Evolutionary conservation across 306 rosid genomes (phyloP).

Genomic region (Cucurbita maxima): DNA sequence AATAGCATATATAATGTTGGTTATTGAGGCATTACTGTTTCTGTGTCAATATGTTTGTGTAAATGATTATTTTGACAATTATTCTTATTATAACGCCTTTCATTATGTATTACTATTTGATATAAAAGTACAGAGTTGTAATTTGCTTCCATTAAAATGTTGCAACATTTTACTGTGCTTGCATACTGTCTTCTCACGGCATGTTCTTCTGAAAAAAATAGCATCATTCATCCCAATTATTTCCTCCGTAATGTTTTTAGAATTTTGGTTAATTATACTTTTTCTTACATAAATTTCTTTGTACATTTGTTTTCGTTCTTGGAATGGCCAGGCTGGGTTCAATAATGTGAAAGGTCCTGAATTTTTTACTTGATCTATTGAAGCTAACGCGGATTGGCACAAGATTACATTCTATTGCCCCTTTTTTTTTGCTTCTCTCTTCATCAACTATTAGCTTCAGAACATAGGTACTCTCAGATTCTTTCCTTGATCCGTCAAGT

Average conservation of each 20-base stretch:
- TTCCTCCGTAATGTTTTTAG: background rate
- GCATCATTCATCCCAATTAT: background rate
- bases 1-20: background rate
- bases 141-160: background rate
- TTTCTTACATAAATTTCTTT: background rate
- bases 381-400: background rate
- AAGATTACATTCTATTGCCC: background rate
- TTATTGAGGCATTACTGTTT: background rate
- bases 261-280: background rate
- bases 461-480: conserved; percentile 14
- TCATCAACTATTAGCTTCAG: conserved; percentile 10
- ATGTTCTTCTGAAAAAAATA: background rate
- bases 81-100: background rate
- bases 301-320: background rate
- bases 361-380: background rate
- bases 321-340: conserved; percentile 1
- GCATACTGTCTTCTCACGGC: background rate
- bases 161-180: background rate
- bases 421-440: background rate
- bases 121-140: background rate
- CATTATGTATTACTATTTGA: background rate
- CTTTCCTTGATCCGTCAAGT: conserved; percentile 7
- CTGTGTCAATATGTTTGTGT: background rate
- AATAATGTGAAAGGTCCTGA: background rate
- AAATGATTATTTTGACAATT: background rate